A percentile compares a stretch with the other conserved stretches of the same genome.
These are phyloP conservation scores for Kluyveromyces nonfermentans DNA, from an alignment of 805 yeast genomes.

Conservation along the genomic window DNA sequence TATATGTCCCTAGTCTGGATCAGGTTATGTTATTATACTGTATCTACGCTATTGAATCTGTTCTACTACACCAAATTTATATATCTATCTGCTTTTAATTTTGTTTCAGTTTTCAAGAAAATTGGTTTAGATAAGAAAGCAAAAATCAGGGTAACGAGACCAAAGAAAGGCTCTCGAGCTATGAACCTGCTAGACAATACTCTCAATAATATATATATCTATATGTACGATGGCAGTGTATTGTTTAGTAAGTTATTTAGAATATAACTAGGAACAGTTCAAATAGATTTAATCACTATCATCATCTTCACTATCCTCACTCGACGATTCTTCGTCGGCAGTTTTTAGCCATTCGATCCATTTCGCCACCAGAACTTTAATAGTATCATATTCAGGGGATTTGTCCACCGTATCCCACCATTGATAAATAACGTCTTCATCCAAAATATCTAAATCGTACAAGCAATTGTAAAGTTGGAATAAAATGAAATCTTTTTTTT, in stretches of 20 bases:
- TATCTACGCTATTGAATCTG: too few species aligned
- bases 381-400: slow-evolving; percentile 37
- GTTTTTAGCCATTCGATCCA: slow-evolving; percentile 84
- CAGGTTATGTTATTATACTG: neutral
- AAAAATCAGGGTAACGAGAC: neutral
- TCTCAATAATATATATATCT: too few species aligned
- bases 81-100: neutral
- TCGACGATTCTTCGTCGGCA: slow-evolving; percentile 56
- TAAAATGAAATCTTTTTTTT: slow-evolving; percentile 28
- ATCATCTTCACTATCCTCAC: slow-evolving; percentile 40
- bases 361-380: slow-evolving; percentile 50
- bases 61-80: too few species aligned
- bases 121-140: slow-evolving; percentile 2
- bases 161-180: neutral
- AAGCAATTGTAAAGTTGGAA: slow-evolving; percentile 43
- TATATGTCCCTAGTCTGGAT: slow-evolving; percentile 1
- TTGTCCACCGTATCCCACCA: slow-evolving; percentile 64
- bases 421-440: slow-evolving; percentile 64
- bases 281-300: neutral
- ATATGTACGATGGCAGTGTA: too few species aligned
- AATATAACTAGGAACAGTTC: neutral
- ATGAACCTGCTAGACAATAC: too few species aligned
- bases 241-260: too few species aligned
- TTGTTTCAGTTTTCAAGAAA: slow-evolving; percentile 3
- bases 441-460: slow-evolving; percentile 74